Percentiles rank a stretch among this genome's conserved stretches.
Evolutionary conservation across 108 stramenopile species (phyloP).

Genomic region (Discostella stelligeroides): DNA sequence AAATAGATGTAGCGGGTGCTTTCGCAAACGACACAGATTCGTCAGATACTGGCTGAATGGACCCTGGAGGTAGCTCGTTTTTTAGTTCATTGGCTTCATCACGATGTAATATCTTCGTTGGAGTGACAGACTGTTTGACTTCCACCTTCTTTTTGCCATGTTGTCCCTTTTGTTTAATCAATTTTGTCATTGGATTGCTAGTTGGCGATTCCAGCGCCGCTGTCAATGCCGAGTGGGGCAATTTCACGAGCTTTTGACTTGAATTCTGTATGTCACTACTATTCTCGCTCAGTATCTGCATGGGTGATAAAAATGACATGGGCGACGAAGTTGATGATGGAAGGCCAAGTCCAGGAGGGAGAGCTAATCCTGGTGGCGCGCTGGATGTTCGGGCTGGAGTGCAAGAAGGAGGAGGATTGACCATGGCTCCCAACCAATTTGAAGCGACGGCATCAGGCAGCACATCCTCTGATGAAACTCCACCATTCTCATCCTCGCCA

Average conservation of each 20-base stretch:
- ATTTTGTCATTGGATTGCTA: neutral
- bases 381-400: conserved; percentile 1
- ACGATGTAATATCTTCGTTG: conserved; percentile 34
- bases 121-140: conserved; percentile 1
- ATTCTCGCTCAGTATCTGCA: conserved; percentile 39
- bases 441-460: conserved; percentile 56
- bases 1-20: neutral
- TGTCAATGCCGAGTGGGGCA: neutral
- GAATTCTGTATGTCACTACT: neutral
- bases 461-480: neutral
- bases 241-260: neutral
- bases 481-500: neutral
- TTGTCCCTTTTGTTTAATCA: conserved; percentile 1
- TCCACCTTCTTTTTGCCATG: conserved; percentile 22
- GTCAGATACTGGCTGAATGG: conserved; percentile 3
- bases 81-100: conserved; percentile 24
- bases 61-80: no score
- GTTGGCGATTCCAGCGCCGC: neutral
- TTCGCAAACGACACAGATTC: neutral
- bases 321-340: neutral
- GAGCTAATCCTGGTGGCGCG: conserved; percentile 4
- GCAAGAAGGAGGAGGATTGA: conserved; percentile 29
- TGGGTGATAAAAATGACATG: conserved; percentile 41
- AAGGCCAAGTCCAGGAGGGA: conserved; percentile 3
- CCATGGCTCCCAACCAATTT: conserved; percentile 80